Conservation (phyloP, 768 basidiomycete genomes). For the Podaxis pistillaris region DNA sequence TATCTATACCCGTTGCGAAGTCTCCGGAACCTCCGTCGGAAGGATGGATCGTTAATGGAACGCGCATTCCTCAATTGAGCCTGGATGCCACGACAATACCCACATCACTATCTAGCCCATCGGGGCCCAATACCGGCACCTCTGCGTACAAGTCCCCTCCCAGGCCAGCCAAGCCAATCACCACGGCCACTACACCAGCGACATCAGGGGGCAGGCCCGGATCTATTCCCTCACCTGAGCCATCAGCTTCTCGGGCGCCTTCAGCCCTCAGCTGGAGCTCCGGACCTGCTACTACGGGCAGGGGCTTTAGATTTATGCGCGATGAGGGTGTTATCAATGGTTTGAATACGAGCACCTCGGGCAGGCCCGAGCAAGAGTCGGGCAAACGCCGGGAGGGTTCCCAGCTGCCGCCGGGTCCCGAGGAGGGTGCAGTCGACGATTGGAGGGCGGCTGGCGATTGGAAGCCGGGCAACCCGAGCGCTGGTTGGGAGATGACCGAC, state of each 20-base stretch:
- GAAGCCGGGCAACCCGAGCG: background rate
- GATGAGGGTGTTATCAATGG: background rate
- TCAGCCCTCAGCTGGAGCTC: background rate
- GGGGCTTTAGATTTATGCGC: background rate
- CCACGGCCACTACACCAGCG: background rate
- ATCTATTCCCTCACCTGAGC: background rate
- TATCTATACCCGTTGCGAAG: too few relatives aligned
- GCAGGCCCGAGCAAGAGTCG: background rate
- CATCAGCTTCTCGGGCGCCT: background rate
- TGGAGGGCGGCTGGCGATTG: background rate
- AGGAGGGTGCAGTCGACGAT: background rate
- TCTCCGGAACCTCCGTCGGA: too few relatives aligned
- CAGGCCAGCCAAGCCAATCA: background rate
- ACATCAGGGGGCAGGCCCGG: background rate
- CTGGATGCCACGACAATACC: background rate
- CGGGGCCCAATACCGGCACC: background rate
- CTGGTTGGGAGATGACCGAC: slow-evolving; percentile 1
- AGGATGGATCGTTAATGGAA: slow-evolving; percentile 1
- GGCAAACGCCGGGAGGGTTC: background rate
- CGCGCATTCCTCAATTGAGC: background rate
- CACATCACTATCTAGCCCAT: background rate
- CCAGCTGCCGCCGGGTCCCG: background rate
- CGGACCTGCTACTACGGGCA: background rate
- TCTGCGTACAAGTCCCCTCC: background rate
- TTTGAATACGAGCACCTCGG: background rate